Evolutionary conservation across 768 basidiomycete species (phyloP), one percentile per base, ranked within the genome.

Genomic region (Mycena rosella): DNA sequence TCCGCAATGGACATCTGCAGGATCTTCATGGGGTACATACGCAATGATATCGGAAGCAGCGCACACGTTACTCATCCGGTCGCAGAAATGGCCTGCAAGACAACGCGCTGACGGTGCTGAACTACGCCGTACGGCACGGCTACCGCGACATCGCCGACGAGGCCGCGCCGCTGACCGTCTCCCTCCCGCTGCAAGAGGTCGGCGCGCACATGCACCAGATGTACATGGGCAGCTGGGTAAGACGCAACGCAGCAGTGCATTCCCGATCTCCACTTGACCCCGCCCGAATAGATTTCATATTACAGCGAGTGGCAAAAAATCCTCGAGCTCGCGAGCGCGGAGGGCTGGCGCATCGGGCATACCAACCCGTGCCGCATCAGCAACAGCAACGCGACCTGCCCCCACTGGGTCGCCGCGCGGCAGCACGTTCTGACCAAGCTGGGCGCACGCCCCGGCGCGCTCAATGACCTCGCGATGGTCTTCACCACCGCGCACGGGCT

Each of bases 91-190:
- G 60, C 22, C 53, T 71, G 4, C 67, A 68, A 22, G 62, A 72
- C 27, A 64, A 73, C 44, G 59, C 74, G 5, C 56, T 74, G 2
- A 70, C 60, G 6, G 72, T 75, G 13, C 53, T 74, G 5, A 63
- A 63, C 30, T 75, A 74, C 59, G 74, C 73, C 2, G 69, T 70
- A 10, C 62, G 67, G 48, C 72, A 75, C 30, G 65, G 52, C 42
- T 73, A 75, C 54, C 65, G 26, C 17, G 71, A 75, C 30, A 68
- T 74, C 24, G 71, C 69, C 10, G 73, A 75, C 48, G 66, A 69
- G 42, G 62, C 69, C 4, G 74, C 73, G 6, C 65, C 65, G 42
- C 30, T 68, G 54, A 71, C 70, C 7, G 51, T 71, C 40, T 71
- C 69, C 42, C 65, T 71, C 30, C 69, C 69, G 18, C 58, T 71